phyloP scores from a whole-genome alignment of 2,329 filamentous ascomycete genomes.

The Aspergillus fijiensis region DNA sequence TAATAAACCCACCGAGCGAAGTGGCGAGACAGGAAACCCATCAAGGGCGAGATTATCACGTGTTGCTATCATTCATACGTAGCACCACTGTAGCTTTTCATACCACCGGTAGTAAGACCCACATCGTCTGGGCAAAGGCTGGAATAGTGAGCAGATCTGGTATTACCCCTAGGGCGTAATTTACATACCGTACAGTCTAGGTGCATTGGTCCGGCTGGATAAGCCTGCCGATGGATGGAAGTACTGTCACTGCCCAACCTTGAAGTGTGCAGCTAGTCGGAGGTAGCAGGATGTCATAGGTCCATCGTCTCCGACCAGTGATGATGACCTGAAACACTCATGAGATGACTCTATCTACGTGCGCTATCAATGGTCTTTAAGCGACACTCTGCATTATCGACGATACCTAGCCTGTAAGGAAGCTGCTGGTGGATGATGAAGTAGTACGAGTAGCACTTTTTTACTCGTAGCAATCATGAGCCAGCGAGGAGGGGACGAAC shows the following conservation, averaged over 20 bases:
- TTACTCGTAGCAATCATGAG: background rate
- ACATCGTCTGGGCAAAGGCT: slow-evolving; percentile 2
- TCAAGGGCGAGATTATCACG: slow-evolving; percentile 9
- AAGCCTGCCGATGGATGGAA: background rate
- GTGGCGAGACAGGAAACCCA: slow-evolving; percentile 12
- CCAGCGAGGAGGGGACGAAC: background rate
- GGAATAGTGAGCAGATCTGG: slow-evolving; percentile 1
- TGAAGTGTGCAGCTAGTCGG: background rate
- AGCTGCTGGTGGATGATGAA: background rate
- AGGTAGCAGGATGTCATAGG: background rate
- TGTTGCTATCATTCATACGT: slow-evolving; percentile 3
- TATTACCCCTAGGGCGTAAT: slow-evolving; percentile 3
- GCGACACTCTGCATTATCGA: background rate
- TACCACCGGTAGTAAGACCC: background rate
- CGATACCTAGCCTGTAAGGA: background rate
- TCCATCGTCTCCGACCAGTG: background rate
- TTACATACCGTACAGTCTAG: slow-evolving; percentile 11
- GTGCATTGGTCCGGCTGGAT: slow-evolving; percentile 5
- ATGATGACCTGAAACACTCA: slow-evolving; percentile 6
- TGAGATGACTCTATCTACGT: slow-evolving; percentile 2
- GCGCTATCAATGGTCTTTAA: background rate
- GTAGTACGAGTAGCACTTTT: background rate
- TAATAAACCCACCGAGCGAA: slow-evolving; percentile 8
- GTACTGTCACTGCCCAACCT: background rate
- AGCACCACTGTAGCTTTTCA: slow-evolving; percentile 1